Evolutionary conservation across 2,329 filamentous ascomycete genomes (phyloP), one percentile per base, ranked within the genome.

Genomic region (Colletotrichum theobromicola): DNA sequence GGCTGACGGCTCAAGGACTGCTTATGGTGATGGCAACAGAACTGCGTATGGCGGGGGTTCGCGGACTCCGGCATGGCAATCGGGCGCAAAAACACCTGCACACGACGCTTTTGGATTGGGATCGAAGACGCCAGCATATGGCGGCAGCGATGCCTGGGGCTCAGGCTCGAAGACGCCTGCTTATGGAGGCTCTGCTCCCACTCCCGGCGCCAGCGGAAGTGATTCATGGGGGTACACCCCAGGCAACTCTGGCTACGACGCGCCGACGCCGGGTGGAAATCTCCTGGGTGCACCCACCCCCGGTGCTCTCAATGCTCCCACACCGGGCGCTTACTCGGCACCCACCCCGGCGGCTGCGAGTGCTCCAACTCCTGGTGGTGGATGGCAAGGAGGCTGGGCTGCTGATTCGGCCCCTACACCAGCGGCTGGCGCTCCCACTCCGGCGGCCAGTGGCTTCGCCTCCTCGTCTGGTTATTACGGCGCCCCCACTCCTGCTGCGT

Each of bases 141-240:
- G 86, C 67, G 72, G 68, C n/a, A 50, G 42, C 32, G 93, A 93
- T 74, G 87, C 89, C 35, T 94, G 93, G 87, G 91, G 87, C 16
- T 87, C 90, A 5, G 92, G 94, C 8, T 94, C 93, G 34, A 94
- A 96, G 83, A 97, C 95, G 1, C 95, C 95, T 4, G 93, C 91
- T 2, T 95, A 94, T 81, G 91, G 90, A 30, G 87, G 85, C 10
- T 90, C 90, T 4, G 90, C 90, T 5, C 89, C 90, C 3, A 92
- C 90, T 1, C 90, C 90, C 0, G 89, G 88, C 12, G 90, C 88
- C 67, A 90, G 88, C 79, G 90, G 88, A 67, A 87, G 87, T 65
- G 90, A 93, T 74, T 85, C 88, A 7, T 93, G 91, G 91, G 89
- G 89, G 46, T 91, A 91, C 80, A 90, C 89, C 3, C 87, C 89